Evolutionary conservation across 495 filamentous ascomycete species (phyloP), one percentile per base, ranked within the genome.

Genomic region (Immersiella caudata): DNA sequence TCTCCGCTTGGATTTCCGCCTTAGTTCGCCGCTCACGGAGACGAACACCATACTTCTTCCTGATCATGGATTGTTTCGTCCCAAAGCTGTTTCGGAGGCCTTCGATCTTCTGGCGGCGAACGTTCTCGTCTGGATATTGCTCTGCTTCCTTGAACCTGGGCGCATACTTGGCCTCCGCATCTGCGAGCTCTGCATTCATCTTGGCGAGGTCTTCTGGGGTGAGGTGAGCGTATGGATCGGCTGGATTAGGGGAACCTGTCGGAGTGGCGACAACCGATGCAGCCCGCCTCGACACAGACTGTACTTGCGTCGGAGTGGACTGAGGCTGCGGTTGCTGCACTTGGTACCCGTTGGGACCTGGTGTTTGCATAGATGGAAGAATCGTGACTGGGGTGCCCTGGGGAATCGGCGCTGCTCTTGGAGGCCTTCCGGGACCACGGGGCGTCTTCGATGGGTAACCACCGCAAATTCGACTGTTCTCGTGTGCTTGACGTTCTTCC

Each of bases 21-120:
- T 75, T 79, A 1, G 78, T 81, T 0, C 79, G 75, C n/a, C 80
- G 67, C 24, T 81, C 76, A 7, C 82, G 76, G n/a, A 84, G 75
- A 7, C 78, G 75, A 2, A 84, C 79, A 22, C 80, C 81, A 51
- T 80, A 84, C 54, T 81, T 83, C 67, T 81, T 82, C 6, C 81
- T 75, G 24, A 83, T 80, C 67, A 79, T 82, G 46, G 80, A 81
- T 54, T 83, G 80, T 62, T 83, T 83, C 2, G 81, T 83, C 20
- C 79, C 80, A 55, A 81, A 83, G 26, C 76, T 76, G 46, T 82
- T 82, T 11, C 80, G 77, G 0, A 84, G 68, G 16, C 79, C 79
- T 1, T 81, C 81, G 4, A 83, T 58, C 60, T 68, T 79, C 11
- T 25, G 18, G 8, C 72, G 71, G 6, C 77, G 73, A 25, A 69